phyloP scores from a whole-genome alignment of 805 yeast species.

The Metschnikowia lochheadii region DNA sequence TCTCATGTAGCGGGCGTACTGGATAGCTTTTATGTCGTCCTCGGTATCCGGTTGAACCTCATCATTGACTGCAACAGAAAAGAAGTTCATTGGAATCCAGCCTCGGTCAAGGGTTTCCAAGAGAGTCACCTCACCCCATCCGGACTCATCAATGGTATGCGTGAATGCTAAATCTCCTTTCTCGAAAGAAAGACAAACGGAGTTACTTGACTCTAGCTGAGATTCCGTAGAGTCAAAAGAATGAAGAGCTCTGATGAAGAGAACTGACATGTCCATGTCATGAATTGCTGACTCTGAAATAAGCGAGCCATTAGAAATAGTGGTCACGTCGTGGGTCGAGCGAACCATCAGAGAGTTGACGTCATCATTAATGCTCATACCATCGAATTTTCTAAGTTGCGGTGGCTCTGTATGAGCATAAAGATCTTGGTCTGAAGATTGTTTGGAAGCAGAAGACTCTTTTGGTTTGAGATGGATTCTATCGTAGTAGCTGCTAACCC shows the following conservation, averaged over 20 bases:
- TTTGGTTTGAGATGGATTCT: constrained; percentile 23
- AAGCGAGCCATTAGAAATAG: background rate
- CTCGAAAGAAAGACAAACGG: constrained; percentile 69
- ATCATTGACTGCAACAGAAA: constrained; percentile 42
- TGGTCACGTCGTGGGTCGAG: background rate
- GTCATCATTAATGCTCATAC: background rate
- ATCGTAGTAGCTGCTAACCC: constrained; percentile 31
- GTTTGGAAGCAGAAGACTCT: background rate
- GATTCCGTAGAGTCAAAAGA: constrained; percentile 55
- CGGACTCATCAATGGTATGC: constrained; percentile 73
- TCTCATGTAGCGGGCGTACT: constrained; percentile 41
- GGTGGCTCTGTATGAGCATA: background rate
- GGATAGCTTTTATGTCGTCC: constrained; percentile 20
- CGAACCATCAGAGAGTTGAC: background rate
- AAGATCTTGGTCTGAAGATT: background rate
- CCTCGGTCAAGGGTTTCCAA: constrained; percentile 62
- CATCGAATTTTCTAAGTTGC: background rate
- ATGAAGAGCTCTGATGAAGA: constrained; percentile 57
- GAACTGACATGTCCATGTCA: constrained; percentile 45
- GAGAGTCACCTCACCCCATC: constrained; percentile 84
- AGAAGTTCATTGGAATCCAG: constrained; percentile 85
- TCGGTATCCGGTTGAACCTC: constrained; percentile 21
- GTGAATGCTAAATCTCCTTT: constrained; percentile 72
- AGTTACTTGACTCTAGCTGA: constrained; percentile 61
- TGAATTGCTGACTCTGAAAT: constrained; percentile 8